phyloP scores from a whole-genome alignment of 371 early-diverging fungal species.

The Haplosporangium sp. region DNA sequence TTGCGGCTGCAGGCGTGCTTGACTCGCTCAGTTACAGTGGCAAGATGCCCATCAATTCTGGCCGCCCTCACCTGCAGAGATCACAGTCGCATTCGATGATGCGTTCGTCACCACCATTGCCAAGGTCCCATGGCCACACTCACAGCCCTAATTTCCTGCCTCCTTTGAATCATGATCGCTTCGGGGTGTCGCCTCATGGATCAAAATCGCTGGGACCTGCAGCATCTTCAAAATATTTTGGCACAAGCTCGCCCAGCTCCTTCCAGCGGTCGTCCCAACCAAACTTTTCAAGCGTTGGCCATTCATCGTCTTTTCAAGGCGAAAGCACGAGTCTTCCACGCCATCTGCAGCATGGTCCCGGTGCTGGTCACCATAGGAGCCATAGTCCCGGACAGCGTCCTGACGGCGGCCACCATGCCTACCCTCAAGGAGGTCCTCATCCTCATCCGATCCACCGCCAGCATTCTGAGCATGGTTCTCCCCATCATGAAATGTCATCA shows the following conservation, averaged over 20 bases:
- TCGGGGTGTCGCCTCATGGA: slow-evolving; percentile 30
- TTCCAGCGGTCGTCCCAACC: slow-evolving; percentile 35
- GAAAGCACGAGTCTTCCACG: slow-evolving; percentile 22
- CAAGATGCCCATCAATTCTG: slow-evolving; percentile 26
- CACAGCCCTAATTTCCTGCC: slow-evolving; percentile 34
- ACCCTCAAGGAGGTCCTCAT: slow-evolving; percentile 16
- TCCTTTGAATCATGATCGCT: slow-evolving; percentile 43
- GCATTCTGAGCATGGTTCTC: slow-evolving; percentile 18
- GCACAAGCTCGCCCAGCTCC: slow-evolving; percentile 52
- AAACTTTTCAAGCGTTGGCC: slow-evolving; percentile 1
- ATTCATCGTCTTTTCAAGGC: slow-evolving; percentile 20
- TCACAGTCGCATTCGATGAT: slow-evolving; percentile 36
- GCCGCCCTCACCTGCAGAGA: slow-evolving; percentile 44
- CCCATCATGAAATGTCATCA: slow-evolving; percentile 50
- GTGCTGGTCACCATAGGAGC: slow-evolving; percentile 4
- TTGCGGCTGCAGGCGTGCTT: slow-evolving; percentile 50
- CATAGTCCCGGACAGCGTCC: slow-evolving; percentile 12
- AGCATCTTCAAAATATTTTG: slow-evolving; percentile 45
- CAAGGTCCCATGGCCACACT: slow-evolving; percentile 37
- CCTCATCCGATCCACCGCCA: slow-evolving; percentile 15
- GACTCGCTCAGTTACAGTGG: slow-evolving; percentile 37
- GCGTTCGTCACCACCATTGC: slow-evolving; percentile 49
- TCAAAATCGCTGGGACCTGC: slow-evolving; percentile 34
- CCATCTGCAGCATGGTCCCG: slow-evolving; percentile 22
- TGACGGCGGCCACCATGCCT: slow-evolving; percentile 17